Percentiles rank a stretch among this genome's conserved stretches.
These are phyloP conservation scores for Orbilia ellipsospora DNA, from an alignment of 2,329 filamentous ascomycete species.

Conservation along the genomic window DNA sequence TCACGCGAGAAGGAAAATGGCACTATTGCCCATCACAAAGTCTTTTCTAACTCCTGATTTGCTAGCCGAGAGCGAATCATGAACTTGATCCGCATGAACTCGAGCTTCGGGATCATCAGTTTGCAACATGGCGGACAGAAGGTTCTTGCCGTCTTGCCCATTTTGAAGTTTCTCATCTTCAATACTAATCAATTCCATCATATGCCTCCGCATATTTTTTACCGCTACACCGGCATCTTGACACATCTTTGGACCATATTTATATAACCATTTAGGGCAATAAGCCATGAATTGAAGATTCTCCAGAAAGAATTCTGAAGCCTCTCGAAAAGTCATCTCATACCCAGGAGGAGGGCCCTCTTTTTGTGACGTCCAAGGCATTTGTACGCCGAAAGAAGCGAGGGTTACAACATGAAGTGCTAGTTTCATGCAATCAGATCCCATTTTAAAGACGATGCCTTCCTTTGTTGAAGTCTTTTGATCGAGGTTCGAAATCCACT, in stretches of 20 bases:
- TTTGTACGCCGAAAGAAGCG: constrained; percentile 26
- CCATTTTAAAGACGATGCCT: constrained; percentile 24
- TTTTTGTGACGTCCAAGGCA: constrained; percentile 23
- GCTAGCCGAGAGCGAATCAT: constrained; percentile 9
- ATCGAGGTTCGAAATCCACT: constrained; percentile 19
- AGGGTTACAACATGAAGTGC: constrained; percentile 28
- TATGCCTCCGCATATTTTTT: constrained; percentile 25
- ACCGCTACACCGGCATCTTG: constrained; percentile 17
- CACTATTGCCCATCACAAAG: constrained; percentile 27
- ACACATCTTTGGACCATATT: constrained; percentile 22
- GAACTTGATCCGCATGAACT: constrained; percentile 2
- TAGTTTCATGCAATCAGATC: constrained; percentile 24
- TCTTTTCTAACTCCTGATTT: constrained; percentile 21
- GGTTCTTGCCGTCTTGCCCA: constrained; percentile 22
- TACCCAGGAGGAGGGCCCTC: constrained; percentile 7
- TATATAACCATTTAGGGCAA: constrained; percentile 28
- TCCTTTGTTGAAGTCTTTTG: constrained; percentile 20
- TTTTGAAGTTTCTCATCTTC: constrained; percentile 29
- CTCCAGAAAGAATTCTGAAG: constrained; percentile 26
- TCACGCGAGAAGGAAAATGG: constrained; percentile 27
- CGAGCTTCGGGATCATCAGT: constrained; percentile 22
- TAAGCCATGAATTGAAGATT: constrained; percentile 20
- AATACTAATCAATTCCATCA: constrained; percentile 22
- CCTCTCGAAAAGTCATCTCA: constrained; percentile 28
- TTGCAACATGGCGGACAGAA: constrained; percentile 22